A percentile compares a stretch with the other conserved stretches of the same genome.
phyloP scores from a whole-genome alignment of 2,329 filamentous ascomycete species.

The Venturiaceae sp. region DNA sequence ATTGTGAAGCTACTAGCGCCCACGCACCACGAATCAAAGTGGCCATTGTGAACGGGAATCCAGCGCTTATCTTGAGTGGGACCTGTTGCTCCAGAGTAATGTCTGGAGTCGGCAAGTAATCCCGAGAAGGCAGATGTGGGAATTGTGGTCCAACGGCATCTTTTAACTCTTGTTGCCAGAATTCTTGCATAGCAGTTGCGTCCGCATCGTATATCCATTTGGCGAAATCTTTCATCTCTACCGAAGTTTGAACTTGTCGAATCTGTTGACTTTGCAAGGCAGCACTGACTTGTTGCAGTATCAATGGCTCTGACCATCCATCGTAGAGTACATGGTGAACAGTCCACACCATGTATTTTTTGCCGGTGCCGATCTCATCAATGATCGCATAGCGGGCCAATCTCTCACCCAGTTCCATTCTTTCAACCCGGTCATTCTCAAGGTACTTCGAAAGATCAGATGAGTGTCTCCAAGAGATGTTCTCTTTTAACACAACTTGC shows the following conservation, averaged over 20 bases:
- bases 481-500: conserved; percentile 26
- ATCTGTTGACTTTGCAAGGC: conserved; percentile 19
- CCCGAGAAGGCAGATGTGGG: conserved; percentile 37
- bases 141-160: conserved; percentile 39
- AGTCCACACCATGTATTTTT: conserved; percentile 36
- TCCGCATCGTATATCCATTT: conserved; percentile 36
- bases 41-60: conserved; percentile 34
- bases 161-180: conserved; percentile 37
- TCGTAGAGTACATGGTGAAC: conserved; percentile 45
- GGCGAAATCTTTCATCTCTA: conserved; percentile 38
- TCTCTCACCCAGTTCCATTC: conserved; percentile 29
- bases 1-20: conserved; percentile 47
- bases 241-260: conserved; percentile 17
- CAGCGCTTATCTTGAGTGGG: conserved; percentile 18
- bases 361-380: conserved; percentile 14
- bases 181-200: conserved; percentile 29
- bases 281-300: conserved; percentile 23
- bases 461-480: conserved; percentile 19
- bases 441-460: conserved; percentile 23
- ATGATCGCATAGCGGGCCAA: conserved; percentile 29
- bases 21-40: conserved; percentile 50
- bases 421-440: conserved; percentile 19
- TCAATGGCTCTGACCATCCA: conserved; percentile 31
- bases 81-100: conserved; percentile 41
- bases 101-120: conserved; percentile 37